Percentiles rank a stretch among this genome's conserved stretches.
phyloP scores from a whole-genome alignment of 169 alveolate species.

The Theileria luwenshuni region DNA sequence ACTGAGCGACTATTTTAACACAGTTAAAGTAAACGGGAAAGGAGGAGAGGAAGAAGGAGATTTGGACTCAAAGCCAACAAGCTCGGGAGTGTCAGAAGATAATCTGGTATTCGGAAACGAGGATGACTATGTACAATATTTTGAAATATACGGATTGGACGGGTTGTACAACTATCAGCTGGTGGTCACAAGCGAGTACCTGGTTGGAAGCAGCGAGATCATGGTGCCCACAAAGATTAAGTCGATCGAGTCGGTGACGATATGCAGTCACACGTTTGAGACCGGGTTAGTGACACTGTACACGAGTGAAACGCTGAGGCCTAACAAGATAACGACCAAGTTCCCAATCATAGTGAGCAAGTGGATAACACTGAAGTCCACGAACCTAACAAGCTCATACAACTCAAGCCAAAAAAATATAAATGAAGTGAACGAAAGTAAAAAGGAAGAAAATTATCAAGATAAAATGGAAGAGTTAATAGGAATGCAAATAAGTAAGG shows the following conservation, averaged over 20 bases:
- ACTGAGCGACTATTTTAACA: background rate
- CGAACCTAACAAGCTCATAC: slow-evolving; percentile 20
- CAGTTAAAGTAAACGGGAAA: background rate
- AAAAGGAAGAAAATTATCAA: background rate
- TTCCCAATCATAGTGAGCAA: slow-evolving; percentile 43
- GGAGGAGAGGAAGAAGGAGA: slow-evolving; percentile 6
- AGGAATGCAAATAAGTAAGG: slow-evolving; percentile 47
- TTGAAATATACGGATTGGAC: slow-evolving; percentile 38
- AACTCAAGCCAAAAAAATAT: background rate
- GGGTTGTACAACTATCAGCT: slow-evolving; percentile 32
- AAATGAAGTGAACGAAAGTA: background rate
- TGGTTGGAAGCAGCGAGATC: slow-evolving; percentile 52
- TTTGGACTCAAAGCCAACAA: no score
- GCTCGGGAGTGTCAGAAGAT: slow-evolving; percentile 1
- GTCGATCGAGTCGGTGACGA: slow-evolving; percentile 13
- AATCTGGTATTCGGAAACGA: background rate
- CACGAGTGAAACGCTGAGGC: slow-evolving; percentile 59
- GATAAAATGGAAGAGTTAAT: slow-evolving; percentile 36
- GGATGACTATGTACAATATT: slow-evolving; percentile 33
- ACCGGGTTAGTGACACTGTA: slow-evolving; percentile 61
- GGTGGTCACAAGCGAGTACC: slow-evolving; percentile 31
- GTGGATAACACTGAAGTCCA: slow-evolving; percentile 58
- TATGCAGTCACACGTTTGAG: slow-evolving; percentile 53
- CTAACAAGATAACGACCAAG: slow-evolving; percentile 41
- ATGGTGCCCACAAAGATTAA: slow-evolving; percentile 33